These are phyloP conservation scores for Aspergillus ustus DNA, from an alignment of 2,329 filamentous ascomycete genomes.

Conservation along the genomic window DNA sequence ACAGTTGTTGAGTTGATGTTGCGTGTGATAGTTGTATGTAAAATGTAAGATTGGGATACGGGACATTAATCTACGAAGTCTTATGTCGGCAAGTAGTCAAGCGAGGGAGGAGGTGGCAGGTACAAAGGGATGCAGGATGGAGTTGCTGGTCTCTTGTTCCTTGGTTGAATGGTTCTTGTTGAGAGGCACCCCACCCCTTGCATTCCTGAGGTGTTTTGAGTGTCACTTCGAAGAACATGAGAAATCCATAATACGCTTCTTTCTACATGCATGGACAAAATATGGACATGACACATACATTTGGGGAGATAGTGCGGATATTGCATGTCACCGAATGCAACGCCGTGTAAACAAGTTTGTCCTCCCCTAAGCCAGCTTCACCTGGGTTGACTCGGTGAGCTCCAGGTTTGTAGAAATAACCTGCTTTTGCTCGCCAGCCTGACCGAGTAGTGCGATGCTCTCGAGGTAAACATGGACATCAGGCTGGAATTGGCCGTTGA, in stretches of 20 bases:
- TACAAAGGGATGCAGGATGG: background rate
- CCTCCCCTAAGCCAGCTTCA: slow-evolving; percentile 21
- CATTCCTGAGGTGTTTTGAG: slow-evolving; percentile 6
- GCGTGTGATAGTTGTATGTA: background rate
- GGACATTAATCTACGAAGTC: background rate
- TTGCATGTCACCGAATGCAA: background rate
- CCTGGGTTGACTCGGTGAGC: slow-evolving; percentile 18
- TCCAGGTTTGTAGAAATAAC: slow-evolving; percentile 29
- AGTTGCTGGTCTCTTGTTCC: background rate
- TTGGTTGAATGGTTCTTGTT: background rate
- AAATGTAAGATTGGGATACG: background rate
- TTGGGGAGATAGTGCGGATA: background rate
- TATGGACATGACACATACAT: background rate
- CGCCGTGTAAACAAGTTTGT: background rate
- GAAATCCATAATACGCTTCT: background rate
- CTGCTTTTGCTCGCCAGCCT: slow-evolving; percentile 26
- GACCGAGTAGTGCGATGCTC: slow-evolving; percentile 36
- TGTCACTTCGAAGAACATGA: background rate
- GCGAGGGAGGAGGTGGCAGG: background rate
- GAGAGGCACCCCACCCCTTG: slow-evolving; percentile 1
- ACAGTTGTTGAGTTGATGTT: background rate
- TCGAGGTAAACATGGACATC: slow-evolving; percentile 36
- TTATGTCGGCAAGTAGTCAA: background rate
- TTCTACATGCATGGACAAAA: background rate
- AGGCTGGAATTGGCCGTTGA: slow-evolving; percentile 37